Percentiles rank a stretch among this genome's conserved stretches.
Conservation (phyloP, 345 rosid species). For the Populus tremula region DNA sequence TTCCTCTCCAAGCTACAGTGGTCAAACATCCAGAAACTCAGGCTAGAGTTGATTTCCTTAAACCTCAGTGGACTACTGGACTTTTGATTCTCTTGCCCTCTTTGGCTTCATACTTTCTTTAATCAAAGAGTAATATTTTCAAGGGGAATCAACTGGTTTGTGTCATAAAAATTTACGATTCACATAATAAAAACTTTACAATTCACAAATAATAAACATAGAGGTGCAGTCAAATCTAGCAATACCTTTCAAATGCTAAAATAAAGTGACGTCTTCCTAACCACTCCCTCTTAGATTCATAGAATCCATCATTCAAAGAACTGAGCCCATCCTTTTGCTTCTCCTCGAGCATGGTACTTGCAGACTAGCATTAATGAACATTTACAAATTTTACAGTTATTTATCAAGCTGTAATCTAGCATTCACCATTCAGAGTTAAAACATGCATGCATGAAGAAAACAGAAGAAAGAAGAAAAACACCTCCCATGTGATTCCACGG, state of each 20-base stretch:
- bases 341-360: conserved; percentile 69
- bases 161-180: background rate
- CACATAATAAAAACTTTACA: background rate
- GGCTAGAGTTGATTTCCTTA: background rate
- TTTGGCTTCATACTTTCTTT: background rate
- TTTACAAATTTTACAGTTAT: background rate
- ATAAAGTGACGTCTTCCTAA: conserved; percentile 84
- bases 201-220: background rate
- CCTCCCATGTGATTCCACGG: conserved; percentile 98
- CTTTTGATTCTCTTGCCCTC: background rate
- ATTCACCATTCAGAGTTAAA: background rate
- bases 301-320: conserved; percentile 83
- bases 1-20: background rate
- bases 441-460: background rate
- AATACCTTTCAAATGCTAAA: conserved; percentile 90
- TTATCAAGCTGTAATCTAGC: background rate
- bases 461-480: conserved; percentile 12
- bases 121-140: background rate
- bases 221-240: too few species aligned
- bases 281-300: conserved; percentile 98
- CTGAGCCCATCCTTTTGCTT: conserved; percentile 80
- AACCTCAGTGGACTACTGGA: background rate
- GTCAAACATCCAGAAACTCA: background rate
- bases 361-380: conserved; percentile 48
- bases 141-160: background rate